A percentile compares a stretch with the other conserved stretches of the same genome.
Evolutionary conservation across 225 moss, liverwort and hornwort species (phyloP).

Genomic region (Antitrichia curtipendula): DNA sequence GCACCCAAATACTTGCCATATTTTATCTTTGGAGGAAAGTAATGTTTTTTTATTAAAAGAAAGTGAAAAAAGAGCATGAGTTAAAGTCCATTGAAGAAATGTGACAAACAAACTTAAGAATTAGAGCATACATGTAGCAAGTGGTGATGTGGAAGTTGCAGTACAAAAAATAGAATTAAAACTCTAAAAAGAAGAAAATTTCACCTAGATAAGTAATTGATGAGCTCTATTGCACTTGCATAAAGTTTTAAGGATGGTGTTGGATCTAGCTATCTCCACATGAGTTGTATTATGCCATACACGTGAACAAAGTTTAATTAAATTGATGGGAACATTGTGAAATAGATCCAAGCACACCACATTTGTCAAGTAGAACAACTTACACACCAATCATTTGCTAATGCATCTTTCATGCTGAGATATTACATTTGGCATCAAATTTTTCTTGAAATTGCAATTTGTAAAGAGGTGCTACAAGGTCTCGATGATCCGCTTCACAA

Average conservation of each 20-base stretch:
- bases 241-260: background rate
- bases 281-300: background rate
- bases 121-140: no score
- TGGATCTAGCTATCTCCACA: no score
- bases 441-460: accelerated
- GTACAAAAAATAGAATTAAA: background rate
- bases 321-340: background rate
- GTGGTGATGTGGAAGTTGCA: background rate
- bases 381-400: background rate
- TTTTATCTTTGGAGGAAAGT: accelerated
- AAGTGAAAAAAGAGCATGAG: background rate
- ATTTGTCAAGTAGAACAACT: background rate
- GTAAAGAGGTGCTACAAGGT: accelerated
- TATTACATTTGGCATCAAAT: background rate
- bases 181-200: accelerated
- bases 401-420: accelerated
- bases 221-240: background rate
- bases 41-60: no score
- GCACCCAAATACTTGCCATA: background rate
- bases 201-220: background rate
- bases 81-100: background rate
- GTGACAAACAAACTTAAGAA: background rate
- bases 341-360: background rate
- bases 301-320: background rate
- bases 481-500: background rate